Evolutionary conservation across 2,329 filamentous ascomycete genomes (phyloP), one percentile per base, ranked within the genome.

Genomic region (Blastomyces gilchristii): DNA sequence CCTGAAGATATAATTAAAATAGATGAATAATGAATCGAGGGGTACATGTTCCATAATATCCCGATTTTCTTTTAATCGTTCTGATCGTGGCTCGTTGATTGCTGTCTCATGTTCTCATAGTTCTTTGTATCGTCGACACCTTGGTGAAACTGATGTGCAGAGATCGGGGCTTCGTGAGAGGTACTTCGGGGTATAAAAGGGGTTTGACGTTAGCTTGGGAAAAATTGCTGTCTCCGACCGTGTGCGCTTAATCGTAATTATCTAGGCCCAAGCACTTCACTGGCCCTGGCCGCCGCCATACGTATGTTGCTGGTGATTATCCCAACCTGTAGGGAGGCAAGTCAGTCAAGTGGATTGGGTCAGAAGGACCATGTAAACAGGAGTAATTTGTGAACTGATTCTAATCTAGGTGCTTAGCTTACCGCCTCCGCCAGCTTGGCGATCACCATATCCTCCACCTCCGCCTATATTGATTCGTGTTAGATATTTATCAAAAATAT

Each of bases 381-480:
- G 9, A 45, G 22, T 2, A 43, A 18, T 22, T 28, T 18, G 56
- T 31, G 28, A 43, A 14, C 12, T 28, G 18, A 31, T 47, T 59
- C n/a, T 25, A 59, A 47, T 45, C 22, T 31, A 31, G 57, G 25
- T 45, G 57, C 34, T 25, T 34, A 57, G n/a, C 57, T 59, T 59
- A 59, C 57, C 45, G 12, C 58, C 60, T 25, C 47, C 47, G 12
- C 47, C 47, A 16, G 50, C 49, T 45, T 62, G 60, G 50, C 60
- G 60, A 34, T 62, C 50, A 37, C 50, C 39, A 67, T 70, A 66
- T 70, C 63, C 63, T 62, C 39, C 57, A 34, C 57, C 63, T 62
- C 39, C 57, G 22, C 57, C 28, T 31, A 49, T 47, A 31, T 41
- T 31, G 43, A 12, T 28, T 47, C 6, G 25, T 14, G 57, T 59